Conservation (phyloP, 1,284 basidiomycete genomes). For the Fomitopsis betulina region DNA sequence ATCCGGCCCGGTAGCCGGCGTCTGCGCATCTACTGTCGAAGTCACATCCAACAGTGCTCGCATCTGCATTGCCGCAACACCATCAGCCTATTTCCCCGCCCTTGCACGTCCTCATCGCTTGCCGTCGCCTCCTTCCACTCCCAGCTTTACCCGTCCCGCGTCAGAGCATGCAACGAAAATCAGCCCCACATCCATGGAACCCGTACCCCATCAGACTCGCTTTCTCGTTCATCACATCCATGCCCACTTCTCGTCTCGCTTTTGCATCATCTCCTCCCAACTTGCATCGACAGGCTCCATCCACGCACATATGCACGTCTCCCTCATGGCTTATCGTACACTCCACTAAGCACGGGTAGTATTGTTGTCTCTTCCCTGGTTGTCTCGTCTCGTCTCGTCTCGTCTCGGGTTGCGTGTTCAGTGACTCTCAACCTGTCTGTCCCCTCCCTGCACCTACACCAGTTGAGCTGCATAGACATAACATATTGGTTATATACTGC, state of each 20-base stretch:
- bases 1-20: background rate
- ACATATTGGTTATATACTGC: background rate
- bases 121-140: background rate
- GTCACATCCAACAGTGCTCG: background rate
- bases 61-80: background rate
- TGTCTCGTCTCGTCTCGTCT: background rate
- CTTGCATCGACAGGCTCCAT: background rate
- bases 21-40: background rate
- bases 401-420: background rate
- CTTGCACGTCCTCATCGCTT: background rate
- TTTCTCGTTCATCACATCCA: background rate
- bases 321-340: background rate
- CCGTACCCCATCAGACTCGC: background rate
- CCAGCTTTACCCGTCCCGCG: no score
- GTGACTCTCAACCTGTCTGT: background rate
- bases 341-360: background rate
- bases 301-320: background rate
- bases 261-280: background rate
- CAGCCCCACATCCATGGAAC: background rate
- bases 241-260: background rate
- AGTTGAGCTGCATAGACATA: background rate
- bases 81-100: background rate
- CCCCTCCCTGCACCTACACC: no score
- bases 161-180: no score
- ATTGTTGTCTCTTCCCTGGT: background rate